phyloP scores from a whole-genome alignment of 345 rosid species.

The Bruguiera sexangula region DNA sequence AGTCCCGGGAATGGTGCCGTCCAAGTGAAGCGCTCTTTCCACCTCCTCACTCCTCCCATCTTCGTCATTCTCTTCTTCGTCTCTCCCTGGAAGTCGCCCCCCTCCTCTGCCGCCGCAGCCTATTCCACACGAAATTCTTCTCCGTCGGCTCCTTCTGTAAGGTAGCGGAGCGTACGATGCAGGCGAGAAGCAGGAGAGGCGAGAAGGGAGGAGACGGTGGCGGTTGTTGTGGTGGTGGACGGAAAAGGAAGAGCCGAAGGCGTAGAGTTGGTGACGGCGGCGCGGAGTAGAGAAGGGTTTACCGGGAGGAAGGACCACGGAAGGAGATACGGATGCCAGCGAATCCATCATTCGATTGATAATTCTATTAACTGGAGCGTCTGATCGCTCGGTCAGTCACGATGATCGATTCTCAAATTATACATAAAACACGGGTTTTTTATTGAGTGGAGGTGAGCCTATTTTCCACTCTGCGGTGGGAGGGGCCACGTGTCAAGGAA shows the following conservation, averaged over 20 bases:
- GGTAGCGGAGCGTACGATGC: conserved; percentile 16
- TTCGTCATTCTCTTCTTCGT: conserved; percentile 31
- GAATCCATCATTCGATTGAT: conserved; percentile 50
- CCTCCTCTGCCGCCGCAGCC: conserved; percentile 7
- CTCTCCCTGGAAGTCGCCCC: conserved; percentile 16
- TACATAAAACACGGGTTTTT: no score
- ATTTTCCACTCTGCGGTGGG: no score
- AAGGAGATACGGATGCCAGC: conserved; percentile 62
- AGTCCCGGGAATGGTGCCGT: conserved; percentile 84
- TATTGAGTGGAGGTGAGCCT: no score
- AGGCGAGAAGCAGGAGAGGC: conserved; percentile 26
- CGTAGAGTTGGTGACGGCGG: conserved; percentile 25
- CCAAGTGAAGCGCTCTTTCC: conserved; percentile 85
- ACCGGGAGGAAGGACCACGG: conserved; percentile 66
- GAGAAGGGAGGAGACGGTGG: conserved; percentile 23
- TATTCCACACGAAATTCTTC: conserved; percentile 37
- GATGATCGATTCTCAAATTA: no score
- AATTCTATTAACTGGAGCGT: background rate
- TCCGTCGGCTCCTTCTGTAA: conserved; percentile 23
- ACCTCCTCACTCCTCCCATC: conserved; percentile 52
- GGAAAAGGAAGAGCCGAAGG: conserved; percentile 31
- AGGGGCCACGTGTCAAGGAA: background rate
- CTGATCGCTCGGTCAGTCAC: background rate
- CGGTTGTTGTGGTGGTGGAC: background rate
- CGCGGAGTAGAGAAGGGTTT: conserved; percentile 25